Evolutionary conservation across 2,329 filamentous ascomycete species (phyloP).

Genomic region (Macrophomina pseudophaseolina): DNA sequence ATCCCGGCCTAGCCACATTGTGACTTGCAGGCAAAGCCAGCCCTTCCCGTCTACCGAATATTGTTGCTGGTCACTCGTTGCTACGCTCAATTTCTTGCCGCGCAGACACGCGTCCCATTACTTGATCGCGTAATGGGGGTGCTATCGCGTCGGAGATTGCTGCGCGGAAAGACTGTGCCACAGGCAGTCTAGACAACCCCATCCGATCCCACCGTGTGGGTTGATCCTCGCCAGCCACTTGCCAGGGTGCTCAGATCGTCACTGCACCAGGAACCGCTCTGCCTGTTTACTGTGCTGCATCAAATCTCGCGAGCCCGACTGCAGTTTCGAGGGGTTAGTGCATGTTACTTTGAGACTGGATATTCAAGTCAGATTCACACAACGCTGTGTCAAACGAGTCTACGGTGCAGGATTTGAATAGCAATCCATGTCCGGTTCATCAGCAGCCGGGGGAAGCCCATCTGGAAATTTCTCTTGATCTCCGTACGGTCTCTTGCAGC

Average conservation of each 20-base stretch:
- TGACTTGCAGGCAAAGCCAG: slow-evolving; percentile 14
- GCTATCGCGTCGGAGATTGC: slow-evolving; percentile 23
- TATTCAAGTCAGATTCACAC: too few relatives aligned
- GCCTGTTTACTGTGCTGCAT: neutral
- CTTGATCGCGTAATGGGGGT: slow-evolving; percentile 18
- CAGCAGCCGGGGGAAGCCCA: too few relatives aligned
- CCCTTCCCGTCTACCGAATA: neutral
- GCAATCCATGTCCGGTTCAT: too few relatives aligned
- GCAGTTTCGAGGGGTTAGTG: slow-evolving; percentile 3
- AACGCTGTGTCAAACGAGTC: too few relatives aligned
- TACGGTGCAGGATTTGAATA: too few relatives aligned
- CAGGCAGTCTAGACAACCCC: slow-evolving; percentile 5
- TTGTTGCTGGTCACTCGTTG: neutral
- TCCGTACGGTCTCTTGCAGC: too few relatives aligned
- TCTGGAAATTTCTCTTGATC: too few relatives aligned
- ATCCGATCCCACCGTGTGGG: slow-evolving; percentile 14
- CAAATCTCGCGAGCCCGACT: slow-evolving; percentile 8
- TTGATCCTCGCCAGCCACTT: slow-evolving; percentile 12
- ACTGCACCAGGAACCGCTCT: neutral
- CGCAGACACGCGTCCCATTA: slow-evolving; percentile 7
- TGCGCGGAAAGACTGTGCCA: slow-evolving; percentile 22
- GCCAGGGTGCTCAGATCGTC: slow-evolving; percentile 18
- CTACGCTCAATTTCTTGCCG: neutral
- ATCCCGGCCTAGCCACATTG: neutral
- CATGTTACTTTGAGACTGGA: neutral